Evolutionary conservation across 345 rosid species (phyloP).

Genomic region (Eucalyptus pauciflora): DNA sequence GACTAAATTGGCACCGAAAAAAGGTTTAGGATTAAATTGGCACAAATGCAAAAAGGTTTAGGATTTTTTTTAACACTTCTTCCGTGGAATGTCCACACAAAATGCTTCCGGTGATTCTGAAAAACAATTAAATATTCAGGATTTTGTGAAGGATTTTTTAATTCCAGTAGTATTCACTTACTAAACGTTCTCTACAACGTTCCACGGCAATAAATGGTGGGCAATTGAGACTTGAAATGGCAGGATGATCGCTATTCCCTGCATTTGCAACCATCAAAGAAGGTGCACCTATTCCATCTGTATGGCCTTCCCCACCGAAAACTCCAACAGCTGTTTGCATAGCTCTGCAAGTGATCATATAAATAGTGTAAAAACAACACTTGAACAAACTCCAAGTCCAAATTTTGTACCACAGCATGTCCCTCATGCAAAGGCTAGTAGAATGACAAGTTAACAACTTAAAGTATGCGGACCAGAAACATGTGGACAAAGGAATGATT

Average conservation of each 20-base stretch:
- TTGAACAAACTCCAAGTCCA: neutral
- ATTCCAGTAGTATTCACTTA: slow-evolving; percentile 2
- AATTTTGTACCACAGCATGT: neutral
- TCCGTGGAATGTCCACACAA: neutral
- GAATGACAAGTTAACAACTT: neutral
- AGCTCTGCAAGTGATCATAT: slow-evolving; percentile 20
- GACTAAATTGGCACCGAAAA: no score
- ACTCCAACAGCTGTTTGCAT: slow-evolving; percentile 73
- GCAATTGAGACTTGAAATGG: slow-evolving; percentile 6
- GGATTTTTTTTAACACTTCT: no score
- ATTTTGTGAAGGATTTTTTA: neutral
- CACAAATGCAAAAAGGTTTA: no score
- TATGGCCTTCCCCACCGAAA: slow-evolving; percentile 30
- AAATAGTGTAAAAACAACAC: neutral
- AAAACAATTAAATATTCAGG: neutral
- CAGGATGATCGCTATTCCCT: neutral
- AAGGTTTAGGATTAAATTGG: no score
- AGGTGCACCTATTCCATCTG: neutral
- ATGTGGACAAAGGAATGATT: neutral
- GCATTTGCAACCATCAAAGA: neutral
- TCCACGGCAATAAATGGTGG: slow-evolving; percentile 63
- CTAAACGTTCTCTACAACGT: slow-evolving; percentile 65
- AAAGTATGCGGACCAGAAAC: neutral
- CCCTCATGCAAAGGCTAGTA: neutral
- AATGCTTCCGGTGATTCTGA: neutral